A percentile compares a stretch with the other conserved stretches of the same genome.
These are phyloP conservation scores for Endogone sp. DNA, from an alignment of 192 early-diverging fungal species.

Conservation along the genomic window DNA sequence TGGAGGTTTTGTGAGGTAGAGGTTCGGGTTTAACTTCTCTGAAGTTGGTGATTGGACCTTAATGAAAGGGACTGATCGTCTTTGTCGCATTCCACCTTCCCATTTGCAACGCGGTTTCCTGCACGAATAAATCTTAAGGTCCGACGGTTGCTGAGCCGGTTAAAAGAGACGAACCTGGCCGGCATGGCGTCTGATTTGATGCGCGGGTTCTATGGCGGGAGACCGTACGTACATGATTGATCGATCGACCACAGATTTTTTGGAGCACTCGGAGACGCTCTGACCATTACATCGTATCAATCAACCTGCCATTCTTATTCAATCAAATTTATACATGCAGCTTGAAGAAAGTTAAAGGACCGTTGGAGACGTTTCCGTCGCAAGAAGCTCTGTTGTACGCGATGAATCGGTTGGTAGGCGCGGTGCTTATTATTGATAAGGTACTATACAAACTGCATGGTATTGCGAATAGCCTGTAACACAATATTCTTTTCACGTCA, in stretches of 20 bases:
- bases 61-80: neutral
- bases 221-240: neutral
- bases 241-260: too few species aligned
- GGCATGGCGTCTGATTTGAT: slow-evolving; percentile 6
- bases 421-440: slow-evolving; percentile 13
- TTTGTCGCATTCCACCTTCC: neutral
- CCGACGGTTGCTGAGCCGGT: slow-evolving; percentile 11
- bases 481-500: too few species aligned
- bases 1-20: slow-evolving; percentile 26
- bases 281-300: neutral
- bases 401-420: slow-evolving; percentile 9
- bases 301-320: neutral
- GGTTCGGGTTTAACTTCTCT: slow-evolving; percentile 13
- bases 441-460: neutral
- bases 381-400: slow-evolving; percentile 11
- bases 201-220: slow-evolving; percentile 7
- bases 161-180: slow-evolving; percentile 14
- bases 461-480: neutral
- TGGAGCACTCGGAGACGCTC: neutral
- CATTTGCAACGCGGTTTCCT: neutral
- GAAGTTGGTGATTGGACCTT: neutral
- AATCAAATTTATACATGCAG: neutral
- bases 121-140: slow-evolving; percentile 6
- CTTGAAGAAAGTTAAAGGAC: slow-evolving; percentile 3
- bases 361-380: slow-evolving; percentile 14